These are phyloP conservation scores for Nepenthes gracilis DNA, from an alignment of 148 eudicot genomes.

Conservation along the genomic window DNA sequence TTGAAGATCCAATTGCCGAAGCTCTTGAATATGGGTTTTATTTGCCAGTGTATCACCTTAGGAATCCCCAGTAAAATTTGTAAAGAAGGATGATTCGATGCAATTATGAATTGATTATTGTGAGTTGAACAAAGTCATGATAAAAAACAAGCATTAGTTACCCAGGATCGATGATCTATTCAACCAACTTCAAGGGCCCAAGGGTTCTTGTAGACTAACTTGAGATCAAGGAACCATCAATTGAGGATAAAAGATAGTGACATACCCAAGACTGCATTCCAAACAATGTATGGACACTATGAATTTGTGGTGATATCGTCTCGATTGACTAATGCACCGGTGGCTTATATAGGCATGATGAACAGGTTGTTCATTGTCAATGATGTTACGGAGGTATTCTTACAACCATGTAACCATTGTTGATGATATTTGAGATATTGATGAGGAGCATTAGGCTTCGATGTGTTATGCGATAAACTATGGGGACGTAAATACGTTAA, in stretches of 20 bases:
- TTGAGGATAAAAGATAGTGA: not conserved
- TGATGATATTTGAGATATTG: no score
- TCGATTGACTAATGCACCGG: not conserved
- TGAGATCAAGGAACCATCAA: not conserved
- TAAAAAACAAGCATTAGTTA: not conserved
- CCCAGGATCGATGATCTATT: not conserved
- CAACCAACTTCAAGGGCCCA: not conserved
- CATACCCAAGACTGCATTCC: conserved; percentile 2
- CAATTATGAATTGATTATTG: not conserved
- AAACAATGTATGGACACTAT: not conserved
- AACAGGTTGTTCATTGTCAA: not conserved
- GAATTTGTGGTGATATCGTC: not conserved
- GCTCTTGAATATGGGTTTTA: not conserved
- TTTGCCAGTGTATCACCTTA: not conserved
- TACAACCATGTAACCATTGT: no score
- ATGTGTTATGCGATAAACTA: no score
- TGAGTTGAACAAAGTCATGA: not conserved
- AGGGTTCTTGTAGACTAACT: not conserved
- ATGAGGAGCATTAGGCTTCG: no score
- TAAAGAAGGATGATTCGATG: not conserved
- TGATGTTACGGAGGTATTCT: no score
- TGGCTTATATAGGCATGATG: not conserved
- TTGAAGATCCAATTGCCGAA: not conserved
- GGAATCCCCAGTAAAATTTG: not conserved
- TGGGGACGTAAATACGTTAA: no score